Base-by-base conservation (phyloP, 208 protist genomes). In the Leishmania aethiopica region DNA sequence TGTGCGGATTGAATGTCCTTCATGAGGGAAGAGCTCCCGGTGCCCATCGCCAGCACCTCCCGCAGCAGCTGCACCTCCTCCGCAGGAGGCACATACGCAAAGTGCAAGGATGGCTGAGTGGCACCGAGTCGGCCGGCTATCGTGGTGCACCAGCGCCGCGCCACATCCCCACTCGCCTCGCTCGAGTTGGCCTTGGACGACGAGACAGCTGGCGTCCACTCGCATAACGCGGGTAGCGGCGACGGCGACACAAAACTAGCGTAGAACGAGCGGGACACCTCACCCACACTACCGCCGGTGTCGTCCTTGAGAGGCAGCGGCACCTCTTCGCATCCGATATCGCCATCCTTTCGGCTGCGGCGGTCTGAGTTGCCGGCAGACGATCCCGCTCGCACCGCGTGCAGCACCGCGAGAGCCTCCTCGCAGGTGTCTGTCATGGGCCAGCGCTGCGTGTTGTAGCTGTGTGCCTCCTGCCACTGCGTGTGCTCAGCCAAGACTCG, bases 21-120 rank as follows among this genome's bases (percentile, higher is more conserved):
- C 88, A 94, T 88, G 22, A 96, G 76, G 17, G 80, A 86, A 15
- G 86, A 85, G 81, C 88, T 91, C 10, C 86, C 90, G 7, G 92
- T 93, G 32, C 93, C 93, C 89, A 96, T 95, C 7, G 87, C 85
- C 37, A 95, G 86, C 80, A 94, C 91, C 35, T 92, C 86, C n/a
- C 89, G 90, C 70, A 96, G 92, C 73, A 96, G 75, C 73, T 78
- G 59, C 62, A 95, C 86, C 78, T 96, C 93, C 79, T 92, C 88
- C 13, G 47, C 66, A 6, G 93, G 93, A 8, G 93, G 92, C 42
- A 92, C 77, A 80, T 94, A 96, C 47, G 86, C 79, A 69, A 94
- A 81, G 7, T 90, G 90, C 42, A 87, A 78, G 13, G 89, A 88
- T 0, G 90, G 90, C 3, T 79, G 78, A 10, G 83, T 80, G 25